phyloP scores from a whole-genome alignment of 2,329 filamentous ascomycete genomes.

The Cyclaneusma minus region DNA sequence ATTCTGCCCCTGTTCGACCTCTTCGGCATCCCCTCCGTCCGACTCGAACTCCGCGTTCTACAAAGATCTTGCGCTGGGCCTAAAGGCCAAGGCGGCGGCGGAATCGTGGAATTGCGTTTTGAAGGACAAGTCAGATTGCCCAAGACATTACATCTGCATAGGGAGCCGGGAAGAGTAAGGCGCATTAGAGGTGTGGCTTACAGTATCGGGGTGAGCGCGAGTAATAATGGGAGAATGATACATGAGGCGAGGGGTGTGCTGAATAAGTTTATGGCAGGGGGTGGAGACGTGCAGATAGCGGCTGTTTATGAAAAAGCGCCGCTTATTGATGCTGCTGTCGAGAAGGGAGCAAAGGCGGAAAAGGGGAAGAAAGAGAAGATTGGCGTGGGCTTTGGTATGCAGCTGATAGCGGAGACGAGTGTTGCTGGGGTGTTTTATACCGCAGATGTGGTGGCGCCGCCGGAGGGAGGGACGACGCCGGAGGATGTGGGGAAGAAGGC shows the following conservation, averaged over 20 bases:
- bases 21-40: constrained; percentile 67
- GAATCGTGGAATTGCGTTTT: constrained; percentile 86
- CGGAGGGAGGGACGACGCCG: constrained; percentile 65
- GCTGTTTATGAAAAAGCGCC: constrained; percentile 59
- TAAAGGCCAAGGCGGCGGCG: constrained; percentile 66
- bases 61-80: constrained; percentile 63
- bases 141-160: constrained; percentile 77
- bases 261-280: constrained; percentile 66
- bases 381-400: constrained; percentile 84
- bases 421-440: constrained; percentile 69
- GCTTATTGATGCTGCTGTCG: constrained; percentile 32
- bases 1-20: constrained; percentile 78
- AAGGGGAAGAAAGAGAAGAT: constrained; percentile 47
- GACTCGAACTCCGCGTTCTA: constrained; percentile 75
- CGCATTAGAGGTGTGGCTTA: constrained; percentile 87
- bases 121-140: constrained; percentile 86
- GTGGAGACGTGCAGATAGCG: constrained; percentile 91
- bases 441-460: constrained; percentile 63
- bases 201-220: constrained; percentile 77
- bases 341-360: constrained; percentile 35
- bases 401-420: constrained; percentile 82
- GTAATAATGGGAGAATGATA: constrained; percentile 92
- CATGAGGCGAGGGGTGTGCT: constrained; percentile 75
- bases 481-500: constrained; percentile 84
- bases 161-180: constrained; percentile 73